Evolutionary conservation across 106 monocot genomes (phyloP).

Genomic region (Agapanthus africanus): DNA sequence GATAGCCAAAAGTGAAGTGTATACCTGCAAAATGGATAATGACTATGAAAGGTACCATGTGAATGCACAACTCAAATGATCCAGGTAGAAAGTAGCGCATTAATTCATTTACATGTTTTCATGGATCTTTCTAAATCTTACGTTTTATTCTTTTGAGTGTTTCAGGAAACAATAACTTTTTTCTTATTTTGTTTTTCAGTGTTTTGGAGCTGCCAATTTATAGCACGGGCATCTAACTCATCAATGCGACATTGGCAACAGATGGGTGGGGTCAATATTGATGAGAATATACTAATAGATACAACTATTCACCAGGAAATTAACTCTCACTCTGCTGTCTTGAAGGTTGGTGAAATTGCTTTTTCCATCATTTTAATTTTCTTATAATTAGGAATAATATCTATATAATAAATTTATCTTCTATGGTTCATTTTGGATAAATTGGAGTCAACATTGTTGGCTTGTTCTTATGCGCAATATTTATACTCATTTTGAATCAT

Average conservation of each 20-base stretch:
- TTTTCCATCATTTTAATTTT: not conserved
- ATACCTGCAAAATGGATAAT: no score
- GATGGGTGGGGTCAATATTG: slow-evolving; percentile 87
- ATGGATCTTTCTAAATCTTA: not conserved
- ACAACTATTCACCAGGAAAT: slow-evolving; percentile 69
- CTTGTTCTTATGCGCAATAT: no score
- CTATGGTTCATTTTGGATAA: no score
- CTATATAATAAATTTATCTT: no score
- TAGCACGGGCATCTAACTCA: slow-evolving; percentile 85
- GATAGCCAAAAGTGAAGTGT: no score
- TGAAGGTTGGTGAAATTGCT: slow-evolving; percentile 55
- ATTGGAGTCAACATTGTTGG: no score
- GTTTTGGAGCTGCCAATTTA: slow-evolving; percentile 95
- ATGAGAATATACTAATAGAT: slow-evolving; percentile 87
- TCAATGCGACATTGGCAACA: slow-evolving; percentile 94
- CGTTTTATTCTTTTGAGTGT: not conserved
- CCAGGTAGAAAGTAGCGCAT: not conserved
- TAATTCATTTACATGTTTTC: not conserved
- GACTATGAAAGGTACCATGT: not conserved
- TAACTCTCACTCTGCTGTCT: slow-evolving; percentile 80
- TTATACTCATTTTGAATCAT: no score
- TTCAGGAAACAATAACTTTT: not conserved
- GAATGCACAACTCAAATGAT: not conserved
- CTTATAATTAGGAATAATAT: no score
- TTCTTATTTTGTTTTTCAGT: slow-evolving; percentile 24